phyloP scores from a whole-genome alignment of 202 grass and related monocot species.

The Eragrostis tef region DNA sequence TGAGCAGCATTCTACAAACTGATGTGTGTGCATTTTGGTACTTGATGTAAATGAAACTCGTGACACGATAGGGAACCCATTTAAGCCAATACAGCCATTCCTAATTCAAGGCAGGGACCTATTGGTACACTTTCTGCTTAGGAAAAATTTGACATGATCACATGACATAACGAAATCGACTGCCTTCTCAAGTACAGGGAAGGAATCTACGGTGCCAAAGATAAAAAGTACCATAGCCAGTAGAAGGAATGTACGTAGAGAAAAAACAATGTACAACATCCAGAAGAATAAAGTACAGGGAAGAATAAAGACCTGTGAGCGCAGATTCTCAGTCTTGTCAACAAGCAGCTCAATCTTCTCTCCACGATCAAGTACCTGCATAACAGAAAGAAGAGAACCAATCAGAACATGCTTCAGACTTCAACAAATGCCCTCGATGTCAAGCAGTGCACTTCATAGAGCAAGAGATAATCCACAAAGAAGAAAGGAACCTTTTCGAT shows the following conservation, averaged over 20 bases:
- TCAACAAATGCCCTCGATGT: not conserved
- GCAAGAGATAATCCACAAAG: not conserved
- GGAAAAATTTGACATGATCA: not conserved
- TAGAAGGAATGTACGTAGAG: not conserved
- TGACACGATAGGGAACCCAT: not conserved
- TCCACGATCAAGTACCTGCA: conserved; percentile 81
- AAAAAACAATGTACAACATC: not conserved
- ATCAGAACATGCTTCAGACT: conserved; percentile 15
- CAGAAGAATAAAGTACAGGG: not conserved
- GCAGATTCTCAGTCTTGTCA: conserved; percentile 88
- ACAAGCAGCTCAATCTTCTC: conserved; percentile 90
- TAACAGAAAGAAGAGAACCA: not conserved
- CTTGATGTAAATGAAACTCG: not conserved
- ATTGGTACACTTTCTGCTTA: not conserved
- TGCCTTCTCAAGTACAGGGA: not conserved
- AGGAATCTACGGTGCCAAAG: not conserved
- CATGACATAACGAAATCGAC: not conserved
- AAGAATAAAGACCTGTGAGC: conserved; percentile 59
- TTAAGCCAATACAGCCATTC: not conserved
- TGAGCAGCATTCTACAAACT: not conserved
- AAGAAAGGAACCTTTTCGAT: conserved; percentile 74
- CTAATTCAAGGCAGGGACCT: not conserved
- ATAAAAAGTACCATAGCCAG: not conserved
- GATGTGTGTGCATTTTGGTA: conserved; percentile 2
- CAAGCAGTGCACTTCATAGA: not conserved